Base-by-base conservation (phyloP, 331 rosid genomes). In the Cydonia oblonga region DNA sequence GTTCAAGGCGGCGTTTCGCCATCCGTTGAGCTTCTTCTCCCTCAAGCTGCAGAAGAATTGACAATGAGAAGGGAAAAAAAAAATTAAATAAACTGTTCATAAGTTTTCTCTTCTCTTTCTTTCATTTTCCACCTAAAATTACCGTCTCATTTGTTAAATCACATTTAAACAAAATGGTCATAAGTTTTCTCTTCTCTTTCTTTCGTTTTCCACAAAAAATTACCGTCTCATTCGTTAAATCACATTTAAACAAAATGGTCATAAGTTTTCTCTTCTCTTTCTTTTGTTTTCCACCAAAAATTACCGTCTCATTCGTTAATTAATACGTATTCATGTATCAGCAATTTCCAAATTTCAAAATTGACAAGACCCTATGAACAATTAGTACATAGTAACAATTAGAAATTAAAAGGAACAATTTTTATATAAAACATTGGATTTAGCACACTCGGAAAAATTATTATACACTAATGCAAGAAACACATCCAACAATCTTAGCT, bases 1-100 rank as follows among this genome's bases (percentile, higher is more conserved):
- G 89, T 72, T 93, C 98, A 16, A 89, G 83, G 3, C 87, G 96
- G 15, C 97, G 90, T 66, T 85, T 93, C 12, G 86, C 84, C 70
- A 77, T 68, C 78, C 98, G 88, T 28, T 83, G 97, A 57, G 82
- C 79, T 74, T 84, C 76, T 78, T 93, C 95, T 73, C 80, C 96
- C 89, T 93, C 97, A 23, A 86, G 87, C 98, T 93, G 78, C 63
- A 57, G 30, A 82, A 77, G 33, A 79, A 5, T 25, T 32, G 35
- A 64, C 4, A 1, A 5, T 40, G 23, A 8, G 33, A 42, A 6
- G 9, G 9, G 5, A 11, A 11, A 38, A 12, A 38, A 71, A 38
- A 1, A 0, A 6, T 19, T 26, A 6, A 59, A 20, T 26, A 40
- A 59, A 59, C 6, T 7, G 6, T 7, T 72, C 59, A 10, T 46